A percentile compares a stretch with the other conserved stretches of the same genome.
phyloP scores from a whole-genome alignment of 768 basidiomycete species.

The Symmetrospora coprosmae region DNA sequence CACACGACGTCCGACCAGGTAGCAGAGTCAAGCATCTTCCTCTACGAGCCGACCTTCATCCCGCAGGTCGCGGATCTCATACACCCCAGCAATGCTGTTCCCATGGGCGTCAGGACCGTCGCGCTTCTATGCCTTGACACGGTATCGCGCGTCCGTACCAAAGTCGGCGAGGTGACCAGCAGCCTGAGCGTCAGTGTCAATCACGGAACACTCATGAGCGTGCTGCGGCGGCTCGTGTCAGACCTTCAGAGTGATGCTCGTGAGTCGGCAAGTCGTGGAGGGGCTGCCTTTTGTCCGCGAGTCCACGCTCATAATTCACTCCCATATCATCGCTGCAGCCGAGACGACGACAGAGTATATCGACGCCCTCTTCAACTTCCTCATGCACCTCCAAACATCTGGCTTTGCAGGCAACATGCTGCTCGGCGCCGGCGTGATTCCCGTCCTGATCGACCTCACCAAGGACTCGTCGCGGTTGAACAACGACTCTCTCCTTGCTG shows the following conservation, averaged over 20 bases:
- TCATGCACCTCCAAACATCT: constrained; percentile 73
- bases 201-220: constrained; percentile 82
- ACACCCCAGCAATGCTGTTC: constrained; percentile 56
- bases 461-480: constrained; percentile 48
- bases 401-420: constrained; percentile 81
- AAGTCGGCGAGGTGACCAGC: constrained; percentile 70
- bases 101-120: constrained; percentile 60
- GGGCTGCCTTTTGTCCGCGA: too few species aligned
- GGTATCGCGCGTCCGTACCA: constrained; percentile 65
- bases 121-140: constrained; percentile 84
- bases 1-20: constrained; percentile 64
- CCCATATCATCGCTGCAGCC: constrained; percentile 24
- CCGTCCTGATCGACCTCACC: constrained; percentile 73
- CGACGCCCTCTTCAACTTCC: constrained; percentile 70
- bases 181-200: constrained; percentile 90
- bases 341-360: constrained; percentile 37
- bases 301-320: too few species aligned
- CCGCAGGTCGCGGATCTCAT: constrained; percentile 75
- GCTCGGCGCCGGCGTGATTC: constrained; percentile 81
- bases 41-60: constrained; percentile 88
- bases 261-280: too few species aligned
- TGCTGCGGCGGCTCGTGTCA: constrained; percentile 63
- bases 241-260: constrained; percentile 44
- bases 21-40: constrained; percentile 66
- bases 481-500: constrained; percentile 37